Conservation (phyloP, 306 rosid genomes). For the Cicer judaicum region DNA sequence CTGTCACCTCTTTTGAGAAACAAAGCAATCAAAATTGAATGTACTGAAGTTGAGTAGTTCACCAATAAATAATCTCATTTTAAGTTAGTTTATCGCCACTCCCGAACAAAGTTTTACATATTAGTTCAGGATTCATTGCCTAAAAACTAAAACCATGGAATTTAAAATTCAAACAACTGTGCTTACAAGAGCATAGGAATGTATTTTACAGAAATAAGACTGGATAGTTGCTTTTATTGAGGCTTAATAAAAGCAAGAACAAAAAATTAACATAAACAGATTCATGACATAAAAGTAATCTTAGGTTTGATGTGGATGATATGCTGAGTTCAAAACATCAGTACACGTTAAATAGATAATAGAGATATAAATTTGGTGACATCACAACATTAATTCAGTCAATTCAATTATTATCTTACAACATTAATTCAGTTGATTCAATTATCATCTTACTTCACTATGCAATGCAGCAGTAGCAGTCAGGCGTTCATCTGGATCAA, state of each 20-base stretch:
- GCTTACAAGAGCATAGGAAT: not conserved
- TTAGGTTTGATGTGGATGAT: conserved; percentile 8
- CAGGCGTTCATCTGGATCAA: conserved; percentile 57
- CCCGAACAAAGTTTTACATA: not conserved
- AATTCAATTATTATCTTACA: not conserved
- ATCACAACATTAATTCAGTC: too few species aligned
- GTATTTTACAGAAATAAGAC: not conserved
- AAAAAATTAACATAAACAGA: not conserved
- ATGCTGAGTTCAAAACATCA: too few species aligned
- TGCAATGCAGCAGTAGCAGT: conserved; percentile 58
- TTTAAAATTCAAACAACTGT: conserved; percentile 15
- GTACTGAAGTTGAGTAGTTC: not conserved
- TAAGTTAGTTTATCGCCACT: not conserved
- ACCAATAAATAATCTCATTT: not conserved
- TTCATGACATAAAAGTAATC: not conserved
- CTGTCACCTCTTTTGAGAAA: not conserved
- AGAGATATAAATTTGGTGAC: too few species aligned
- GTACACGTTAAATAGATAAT: too few species aligned
- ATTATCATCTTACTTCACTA: conserved; percentile 61
- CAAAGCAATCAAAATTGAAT: not conserved
- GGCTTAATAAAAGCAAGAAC: conserved; percentile 25
- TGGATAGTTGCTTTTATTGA: not conserved
- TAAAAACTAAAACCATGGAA: conserved; percentile 32
- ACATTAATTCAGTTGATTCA: conserved; percentile 31
- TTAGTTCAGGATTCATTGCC: conserved; percentile 26